phyloP scores from a whole-genome alignment of 2,329 filamentous ascomycete species.

The Penicillium italicum region DNA sequence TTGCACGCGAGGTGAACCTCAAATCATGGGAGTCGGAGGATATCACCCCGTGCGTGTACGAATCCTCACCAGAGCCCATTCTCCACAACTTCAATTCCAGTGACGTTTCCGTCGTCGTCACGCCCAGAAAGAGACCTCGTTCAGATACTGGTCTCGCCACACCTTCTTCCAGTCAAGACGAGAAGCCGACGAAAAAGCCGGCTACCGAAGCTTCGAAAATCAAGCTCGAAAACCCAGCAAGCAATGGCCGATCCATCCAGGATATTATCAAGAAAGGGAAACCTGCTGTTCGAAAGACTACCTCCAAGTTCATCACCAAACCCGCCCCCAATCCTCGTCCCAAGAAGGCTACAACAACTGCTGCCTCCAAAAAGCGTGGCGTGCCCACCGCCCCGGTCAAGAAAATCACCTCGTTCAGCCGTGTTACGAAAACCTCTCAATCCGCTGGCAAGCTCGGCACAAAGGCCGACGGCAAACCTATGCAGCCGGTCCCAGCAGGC shows the following conservation, averaged over 20 bases:
- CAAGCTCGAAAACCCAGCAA: slow-evolving; percentile 30
- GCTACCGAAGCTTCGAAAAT: background rate
- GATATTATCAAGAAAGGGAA: slow-evolving; percentile 27
- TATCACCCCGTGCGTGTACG: slow-evolving; percentile 26
- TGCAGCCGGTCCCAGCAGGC: slow-evolving; percentile 35
- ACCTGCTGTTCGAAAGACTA: slow-evolving; percentile 7
- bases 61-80: slow-evolving; percentile 32
- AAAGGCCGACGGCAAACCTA: slow-evolving; percentile 31
- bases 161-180: slow-evolving; percentile 43
- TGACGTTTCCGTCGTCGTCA: slow-evolving; percentile 38
- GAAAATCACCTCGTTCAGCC: slow-evolving; percentile 15
- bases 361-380: slow-evolving; percentile 5
- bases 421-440: slow-evolving; percentile 33
- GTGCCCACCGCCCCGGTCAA: slow-evolving; percentile 10
- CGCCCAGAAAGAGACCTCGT: slow-evolving; percentile 37
- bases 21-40: slow-evolving; percentile 53
- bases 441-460: slow-evolving; percentile 21
- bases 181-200: slow-evolving; percentile 27
- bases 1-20: slow-evolving; percentile 68
- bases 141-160: slow-evolving; percentile 39
- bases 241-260: slow-evolving; percentile 27
- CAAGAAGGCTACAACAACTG: slow-evolving; percentile 19
- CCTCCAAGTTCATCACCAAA: background rate
- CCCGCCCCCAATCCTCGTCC: slow-evolving; percentile 1
- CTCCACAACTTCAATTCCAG: slow-evolving; percentile 11